Percentiles rank a stretch among this genome's conserved stretches.
Evolutionary conservation across 164 flowering plant genomes (phyloP).

Genomic region (Vitis rotundifolia): DNA sequence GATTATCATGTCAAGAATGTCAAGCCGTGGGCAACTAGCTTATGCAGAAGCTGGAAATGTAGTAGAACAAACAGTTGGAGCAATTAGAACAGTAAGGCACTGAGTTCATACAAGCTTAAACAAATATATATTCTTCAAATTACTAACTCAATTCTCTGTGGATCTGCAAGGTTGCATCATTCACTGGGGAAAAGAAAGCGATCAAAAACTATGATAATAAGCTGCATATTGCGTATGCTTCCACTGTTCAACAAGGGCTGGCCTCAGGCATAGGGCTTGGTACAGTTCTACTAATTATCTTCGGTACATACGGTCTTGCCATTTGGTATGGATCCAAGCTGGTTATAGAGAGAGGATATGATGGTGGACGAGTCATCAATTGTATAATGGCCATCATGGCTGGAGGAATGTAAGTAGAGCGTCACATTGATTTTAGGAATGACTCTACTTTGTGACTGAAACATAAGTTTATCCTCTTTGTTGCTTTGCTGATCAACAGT

Average conservation of each 20-base stretch:
- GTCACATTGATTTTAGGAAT: no score
- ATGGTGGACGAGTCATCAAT: constrained; percentile 62
- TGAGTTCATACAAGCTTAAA: background rate
- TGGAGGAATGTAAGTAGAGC: constrained; percentile 63
- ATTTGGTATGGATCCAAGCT: constrained; percentile 67
- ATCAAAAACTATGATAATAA: constrained; percentile 45
- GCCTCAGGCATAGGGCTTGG: constrained; percentile 72
- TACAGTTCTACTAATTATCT: constrained; percentile 24
- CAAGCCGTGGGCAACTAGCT: constrained; percentile 45
- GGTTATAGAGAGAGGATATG: constrained; percentile 57
- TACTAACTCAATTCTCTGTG: background rate
- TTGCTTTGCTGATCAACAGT: no score
- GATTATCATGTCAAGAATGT: constrained; percentile 38
- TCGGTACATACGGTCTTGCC: constrained; percentile 57
- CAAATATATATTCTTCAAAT: no score
- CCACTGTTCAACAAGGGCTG: constrained; percentile 49
- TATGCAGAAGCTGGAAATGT: constrained; percentile 61
- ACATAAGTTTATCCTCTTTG: no score
- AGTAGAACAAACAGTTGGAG: constrained; percentile 54
- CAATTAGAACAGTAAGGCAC: constrained; percentile 47
- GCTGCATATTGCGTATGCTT: constrained; percentile 39
- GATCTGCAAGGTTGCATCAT: constrained; percentile 58
- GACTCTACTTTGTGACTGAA: no score
- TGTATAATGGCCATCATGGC: constrained; percentile 57
- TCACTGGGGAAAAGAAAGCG: constrained; percentile 72